Percentiles rank a stretch among this genome's conserved stretches.
Conservation (phyloP, 1,139 yeast genomes). For the Suhomyces chickasaworum region DNA sequence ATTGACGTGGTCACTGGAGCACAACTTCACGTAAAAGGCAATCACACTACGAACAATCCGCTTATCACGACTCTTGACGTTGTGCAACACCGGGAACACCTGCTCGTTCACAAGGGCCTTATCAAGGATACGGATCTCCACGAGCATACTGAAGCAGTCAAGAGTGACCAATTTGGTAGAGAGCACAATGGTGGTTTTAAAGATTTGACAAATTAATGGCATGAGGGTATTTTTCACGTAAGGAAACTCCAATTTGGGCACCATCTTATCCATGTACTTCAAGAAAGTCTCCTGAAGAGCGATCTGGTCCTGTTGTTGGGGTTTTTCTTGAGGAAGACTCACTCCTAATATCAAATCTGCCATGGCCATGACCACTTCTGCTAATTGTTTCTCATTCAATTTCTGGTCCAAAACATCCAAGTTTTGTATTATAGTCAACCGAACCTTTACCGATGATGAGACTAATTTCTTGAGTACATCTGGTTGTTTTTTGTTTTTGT, state of each 20-base stretch:
- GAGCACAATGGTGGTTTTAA: slow-evolving; percentile 79
- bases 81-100: slow-evolving; percentile 70
- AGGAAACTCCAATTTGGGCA: slow-evolving; percentile 64
- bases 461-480: slow-evolving; percentile 43
- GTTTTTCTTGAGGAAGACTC: slow-evolving; percentile 26
- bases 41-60: slow-evolving; percentile 61
- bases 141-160: slow-evolving; percentile 60
- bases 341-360: slow-evolving; percentile 33
- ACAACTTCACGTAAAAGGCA: slow-evolving; percentile 50
- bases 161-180: slow-evolving; percentile 75
- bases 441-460: slow-evolving; percentile 35
- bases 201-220: slow-evolving; percentile 71
- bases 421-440: slow-evolving; percentile 55
- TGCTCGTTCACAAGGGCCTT: slow-evolving; percentile 73
- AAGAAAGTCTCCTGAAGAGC: slow-evolving; percentile 61
- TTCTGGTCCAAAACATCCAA: slow-evolving; percentile 54
- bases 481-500: slow-evolving; percentile 36
- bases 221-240: slow-evolving; percentile 71
- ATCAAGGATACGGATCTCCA: slow-evolving; percentile 64
- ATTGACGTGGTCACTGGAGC: slow-evolving; percentile 39
- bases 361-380: slow-evolving; percentile 37
- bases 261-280: slow-evolving; percentile 43
- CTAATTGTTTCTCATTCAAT: slow-evolving; percentile 50
- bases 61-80: slow-evolving; percentile 77
- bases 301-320: slow-evolving; percentile 35